phyloP scores from a whole-genome alignment of 2,329 filamentous ascomycete species.

The Ramichloridium luteum region DNA sequence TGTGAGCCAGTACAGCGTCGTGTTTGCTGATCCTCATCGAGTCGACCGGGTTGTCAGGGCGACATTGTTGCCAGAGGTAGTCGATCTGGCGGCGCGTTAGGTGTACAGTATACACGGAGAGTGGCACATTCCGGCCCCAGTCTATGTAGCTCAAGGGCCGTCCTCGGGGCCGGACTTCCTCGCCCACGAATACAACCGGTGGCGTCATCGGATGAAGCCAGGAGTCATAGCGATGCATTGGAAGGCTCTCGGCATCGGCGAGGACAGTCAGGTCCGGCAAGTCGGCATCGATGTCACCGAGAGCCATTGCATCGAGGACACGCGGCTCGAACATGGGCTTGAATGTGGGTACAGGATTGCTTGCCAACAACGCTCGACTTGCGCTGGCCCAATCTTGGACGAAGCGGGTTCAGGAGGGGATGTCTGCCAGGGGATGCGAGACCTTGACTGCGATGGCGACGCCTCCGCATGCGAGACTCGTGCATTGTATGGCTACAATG shows the following conservation, averaged over 20 bases:
- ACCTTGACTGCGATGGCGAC: constrained; percentile 5
- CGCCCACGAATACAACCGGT: constrained; percentile 2
- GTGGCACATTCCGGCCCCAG: constrained; percentile 2
- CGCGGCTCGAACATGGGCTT: constrained; percentile 2
- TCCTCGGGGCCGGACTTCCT: too few relatives aligned
- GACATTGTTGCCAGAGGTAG: constrained; percentile 1
- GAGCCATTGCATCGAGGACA: constrained; percentile 1
- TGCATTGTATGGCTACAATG: constrained; percentile 5
- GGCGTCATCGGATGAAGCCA: constrained; percentile 3
- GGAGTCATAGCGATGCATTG: constrained; percentile 6
- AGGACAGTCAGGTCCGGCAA: constrained; percentile 1
- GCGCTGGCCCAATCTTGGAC: constrained; percentile 5
- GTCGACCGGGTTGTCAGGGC: background rate
- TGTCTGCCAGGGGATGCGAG: constrained; percentile 7
- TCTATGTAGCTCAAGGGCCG: constrained; percentile 3
- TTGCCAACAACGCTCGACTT: constrained; percentile 3
- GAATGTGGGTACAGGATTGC: constrained; percentile 1
- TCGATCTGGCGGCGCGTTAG: constrained; percentile 4
- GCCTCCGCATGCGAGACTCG: constrained; percentile 4
- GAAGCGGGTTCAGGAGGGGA: constrained; percentile 2
- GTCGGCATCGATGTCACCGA: constrained; percentile 2
- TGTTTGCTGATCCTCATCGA: constrained; percentile 5
- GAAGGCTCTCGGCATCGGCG: constrained; percentile 2
- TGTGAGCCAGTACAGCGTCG: constrained; percentile 5
- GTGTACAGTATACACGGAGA: constrained; percentile 4